Base-by-base conservation (phyloP, 2,329 filamentous ascomycete genomes). In the Epichloe typhina region DNA sequence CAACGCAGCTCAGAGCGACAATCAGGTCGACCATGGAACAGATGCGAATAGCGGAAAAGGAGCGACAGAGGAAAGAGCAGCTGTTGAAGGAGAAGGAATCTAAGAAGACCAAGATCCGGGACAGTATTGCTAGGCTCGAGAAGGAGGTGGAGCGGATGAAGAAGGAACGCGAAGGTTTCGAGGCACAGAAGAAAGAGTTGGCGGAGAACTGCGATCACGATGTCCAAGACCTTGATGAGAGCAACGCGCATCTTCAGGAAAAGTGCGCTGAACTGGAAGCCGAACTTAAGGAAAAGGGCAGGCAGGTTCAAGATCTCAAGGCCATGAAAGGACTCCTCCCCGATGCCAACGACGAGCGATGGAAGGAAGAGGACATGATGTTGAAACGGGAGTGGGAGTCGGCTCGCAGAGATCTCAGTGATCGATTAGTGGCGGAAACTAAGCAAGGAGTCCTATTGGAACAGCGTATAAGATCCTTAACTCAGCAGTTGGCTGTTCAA, bases 31-130 rank as follows among this genome's bases (percentile, higher is more conserved):
- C 90, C 5, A 88, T 94, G 64, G 82, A 88, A 49, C 76, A 86
- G 56, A 95, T 94, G 71, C 82, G 88, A 46, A 77, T 82, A 4
- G 84, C 87, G 1, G 85, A 94, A 62, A 86, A 84, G 55, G 84
- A 86, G 53, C 86, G 84, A 58, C 75, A 79, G 1, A 87, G 90
- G 61, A 86, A 87, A 61, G 88, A 96, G 61, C 82, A 82, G 58
- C 60, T 76, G 8, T 62, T 90, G 48, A 79, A 79, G 58, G 81
- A 88, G 47, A 88, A 84, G 63, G 75, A 81, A 58, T 73, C 75
- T 15, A 84, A 88, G 62, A 75, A 82, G 50, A 70, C 78, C 57
- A 88, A 86, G 62, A 71, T 87, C 54, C 76, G 81, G 50, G 83
- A 88, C 37, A 84, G 83, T 55, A 79, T 86, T 47, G 68, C 74